Evolutionary conservation across 805 yeast species (phyloP).

Genomic region (Wickerhamiella azyma): DNA sequence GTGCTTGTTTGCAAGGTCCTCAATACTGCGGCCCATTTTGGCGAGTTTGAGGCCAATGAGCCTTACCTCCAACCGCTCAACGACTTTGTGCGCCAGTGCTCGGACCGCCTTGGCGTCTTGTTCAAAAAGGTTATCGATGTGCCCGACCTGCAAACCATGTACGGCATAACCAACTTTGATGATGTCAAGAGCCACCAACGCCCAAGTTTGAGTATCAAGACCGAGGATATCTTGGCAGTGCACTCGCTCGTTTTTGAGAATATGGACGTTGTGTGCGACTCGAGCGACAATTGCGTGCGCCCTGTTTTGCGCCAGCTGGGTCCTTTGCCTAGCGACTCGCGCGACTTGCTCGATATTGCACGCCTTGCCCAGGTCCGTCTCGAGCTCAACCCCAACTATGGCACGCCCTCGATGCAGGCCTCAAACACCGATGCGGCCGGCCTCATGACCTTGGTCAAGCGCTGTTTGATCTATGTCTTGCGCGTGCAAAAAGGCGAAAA

Average conservation of each 20-base stretch:
- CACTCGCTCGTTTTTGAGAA: constrained; percentile 27
- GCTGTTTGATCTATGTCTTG: constrained; percentile 69
- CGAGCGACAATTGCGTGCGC: constrained; percentile 40
- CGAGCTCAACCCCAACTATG: constrained; percentile 43
- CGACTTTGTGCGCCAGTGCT: constrained; percentile 46
- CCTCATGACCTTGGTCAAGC: constrained; percentile 60
- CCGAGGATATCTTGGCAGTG: constrained; percentile 26
- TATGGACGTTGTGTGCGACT: constrained; percentile 15
- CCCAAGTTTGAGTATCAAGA: constrained; percentile 27
- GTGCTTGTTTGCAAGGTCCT: constrained; percentile 43
- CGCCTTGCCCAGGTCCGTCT: constrained; percentile 41
- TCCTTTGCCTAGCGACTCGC: constrained; percentile 32
- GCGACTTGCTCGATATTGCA: constrained; percentile 37
- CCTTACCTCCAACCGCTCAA: constrained; percentile 68
- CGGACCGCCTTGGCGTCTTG: constrained; percentile 33
- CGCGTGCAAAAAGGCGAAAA: constrained; percentile 63
- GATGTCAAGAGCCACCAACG: constrained; percentile 45
- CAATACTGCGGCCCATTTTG: constrained; percentile 53
- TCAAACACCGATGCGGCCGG: constrained; percentile 28
- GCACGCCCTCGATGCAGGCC: constrained; percentile 20
- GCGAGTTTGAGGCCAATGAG: constrained; percentile 46
- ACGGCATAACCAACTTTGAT: constrained; percentile 45
- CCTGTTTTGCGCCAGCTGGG: constrained; percentile 32
- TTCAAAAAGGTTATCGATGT: constrained; percentile 39
- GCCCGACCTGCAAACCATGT: constrained; percentile 44